Evolutionary conservation across 1,284 basidiomycete species (phyloP), one percentile per base, ranked within the genome.

Genomic region (Melanopsichium pennsylvanicum): DNA sequence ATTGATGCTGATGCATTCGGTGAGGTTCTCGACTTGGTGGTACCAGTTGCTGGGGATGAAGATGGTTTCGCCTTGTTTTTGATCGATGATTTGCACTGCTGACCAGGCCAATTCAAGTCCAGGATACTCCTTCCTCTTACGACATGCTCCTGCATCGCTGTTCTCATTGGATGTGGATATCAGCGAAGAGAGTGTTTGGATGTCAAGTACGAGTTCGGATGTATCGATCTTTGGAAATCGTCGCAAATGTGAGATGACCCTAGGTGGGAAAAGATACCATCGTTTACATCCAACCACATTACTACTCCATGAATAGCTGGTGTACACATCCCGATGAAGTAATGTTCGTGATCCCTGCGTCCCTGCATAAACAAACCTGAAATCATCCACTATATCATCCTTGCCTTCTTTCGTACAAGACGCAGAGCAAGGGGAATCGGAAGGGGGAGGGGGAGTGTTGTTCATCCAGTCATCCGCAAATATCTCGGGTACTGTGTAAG

Each of bases 271-370:
- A 4, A 87, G 71, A 75, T 82, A 83, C 86, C 86, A 87, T 7
- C 81, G 50, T 63, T 87, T 87, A 7, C 82, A 71, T 0, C 86
- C 86, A 15, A 83, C 80, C 5, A 86, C 72, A 68, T 87, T 86
- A 3, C 85, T 85, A 5, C 84, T 85, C 84, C 86, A 86, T 15
- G 84, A 85, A 71, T 86, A 86, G 12, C 84, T 84, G 4, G 82
- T 83, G 73, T 86, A 78, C 64, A 52, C 76, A 33, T 80, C 78
- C 16, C 74, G 56, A 38, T 79, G 78, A 0, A 80, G 58, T 4
- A 55, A 44, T 1, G 77, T 78, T 6, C 31, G 36, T 0, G 72
- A 71, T 0, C 69, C 66, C 1, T 15, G 9, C 1, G 64, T 69
- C 0, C 77, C 78, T 2, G 75, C 76, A 41, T 79, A 77, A 42